Evolutionary conservation across 2,329 filamentous ascomycete species (phyloP).

Genomic region (Coniochaeta ligniaria): DNA sequence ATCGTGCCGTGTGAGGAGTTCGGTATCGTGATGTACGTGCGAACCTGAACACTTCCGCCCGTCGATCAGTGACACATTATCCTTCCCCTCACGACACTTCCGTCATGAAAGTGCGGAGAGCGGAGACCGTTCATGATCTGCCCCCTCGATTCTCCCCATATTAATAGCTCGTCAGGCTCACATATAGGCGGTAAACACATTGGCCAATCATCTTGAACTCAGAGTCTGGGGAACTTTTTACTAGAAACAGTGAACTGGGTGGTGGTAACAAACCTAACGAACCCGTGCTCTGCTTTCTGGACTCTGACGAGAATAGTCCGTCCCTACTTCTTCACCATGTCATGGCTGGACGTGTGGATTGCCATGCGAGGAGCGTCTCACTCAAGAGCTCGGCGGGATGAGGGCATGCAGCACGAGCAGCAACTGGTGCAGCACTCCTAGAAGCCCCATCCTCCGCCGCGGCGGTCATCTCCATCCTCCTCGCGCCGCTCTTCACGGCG

Average conservation of each 20-base stretch:
- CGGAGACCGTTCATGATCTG: background rate
- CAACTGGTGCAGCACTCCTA: background rate
- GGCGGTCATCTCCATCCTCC: background rate
- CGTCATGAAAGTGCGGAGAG: background rate
- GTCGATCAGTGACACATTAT: background rate
- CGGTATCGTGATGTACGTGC: background rate
- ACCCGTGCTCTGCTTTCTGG: background rate
- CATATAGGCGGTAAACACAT: background rate
- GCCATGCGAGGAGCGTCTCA: background rate
- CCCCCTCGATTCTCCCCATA: background rate
- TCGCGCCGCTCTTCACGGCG: background rate
- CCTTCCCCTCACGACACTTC: background rate
- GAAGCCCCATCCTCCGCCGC: constrained; percentile 7
- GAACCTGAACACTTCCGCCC: background rate
- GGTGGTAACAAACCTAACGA: background rate
- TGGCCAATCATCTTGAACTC: background rate
- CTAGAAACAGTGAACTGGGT: background rate
- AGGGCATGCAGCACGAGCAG: background rate
- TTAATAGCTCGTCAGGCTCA: constrained; percentile 2
- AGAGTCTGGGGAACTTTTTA: background rate
- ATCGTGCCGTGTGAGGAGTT: background rate
- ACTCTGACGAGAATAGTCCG: background rate
- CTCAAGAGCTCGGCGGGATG: background rate
- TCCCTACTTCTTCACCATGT: background rate
- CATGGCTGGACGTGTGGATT: background rate